Evolutionary conservation across 2,329 filamentous ascomycete species (phyloP), one percentile per base, ranked within the genome.

Genomic region (Coniochaeta ligniaria): DNA sequence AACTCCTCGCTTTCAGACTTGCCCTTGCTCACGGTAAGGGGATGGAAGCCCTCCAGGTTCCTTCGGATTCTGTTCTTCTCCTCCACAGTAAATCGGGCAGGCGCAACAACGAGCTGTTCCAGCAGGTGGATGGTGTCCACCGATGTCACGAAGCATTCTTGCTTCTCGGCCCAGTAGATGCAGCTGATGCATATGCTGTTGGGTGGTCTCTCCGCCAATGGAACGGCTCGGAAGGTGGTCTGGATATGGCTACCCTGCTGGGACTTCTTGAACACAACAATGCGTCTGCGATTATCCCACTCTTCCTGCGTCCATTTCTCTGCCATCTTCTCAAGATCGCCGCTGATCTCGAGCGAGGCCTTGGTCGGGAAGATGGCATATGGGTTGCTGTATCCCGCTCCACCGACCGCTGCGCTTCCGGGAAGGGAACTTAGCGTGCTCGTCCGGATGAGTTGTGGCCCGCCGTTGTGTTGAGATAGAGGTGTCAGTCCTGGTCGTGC

Each of bases 1-100:
- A 98, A 98, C 60, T 96, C 92, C 73, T 98, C 94, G 72, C 91
- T 96, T 62, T 98, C 94, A 1, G 87, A 71, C 76, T 96, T 96
- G 61, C 88, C 87, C 75, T 99, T 99, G 67, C 92, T 96, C 20
- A 99, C 92, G 0, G 95, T 99, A 65, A 92, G 77, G 0, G 95
- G 95, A 38, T 91, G 88, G 78, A 96, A 98, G 0, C 93, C 93
- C 73, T 99, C 95, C 36, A 99, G 80, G 70, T 99, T 99, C 64
- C 95, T 87, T 33, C 95, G 88, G 68, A 99, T 98, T 59, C 95
- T 87, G 74, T 99, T 99, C 85, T 98, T 99, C 79, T 98, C 95
- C 72, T 98, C 94, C 5, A 98, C 93, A 0, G 90, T 94, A 76
- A 98, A 99, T 31, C 91, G 85, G 54, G 88, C 86, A 0, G 84